Evolutionary conservation across 495 filamentous ascomycete genomes (phyloP), one percentile per base, ranked within the genome.

Genomic region (Tuber microsphaerosporum): DNA sequence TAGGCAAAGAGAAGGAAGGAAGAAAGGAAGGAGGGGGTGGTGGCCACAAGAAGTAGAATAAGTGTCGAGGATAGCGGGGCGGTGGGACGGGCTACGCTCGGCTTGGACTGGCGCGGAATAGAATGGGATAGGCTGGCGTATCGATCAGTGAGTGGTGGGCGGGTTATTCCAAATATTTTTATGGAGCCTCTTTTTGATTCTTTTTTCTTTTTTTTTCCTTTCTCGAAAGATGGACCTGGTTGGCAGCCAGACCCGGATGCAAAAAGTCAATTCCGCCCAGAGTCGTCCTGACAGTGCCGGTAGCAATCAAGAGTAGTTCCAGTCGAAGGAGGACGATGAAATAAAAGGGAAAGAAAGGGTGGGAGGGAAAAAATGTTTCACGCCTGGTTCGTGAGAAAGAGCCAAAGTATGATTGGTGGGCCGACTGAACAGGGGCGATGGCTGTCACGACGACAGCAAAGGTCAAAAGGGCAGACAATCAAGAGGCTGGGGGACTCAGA

Each of bases 11-110:
- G 51, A 61, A 61, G 74, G 72, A 39, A 51, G 72, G 61, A 68
- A 72, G 79, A 22, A 70, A 72, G 79, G 39, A 73, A 46, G 74
- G 41, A 70, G 39, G 39, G 76, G 71, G 51, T 43, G 76, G 69
- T 75, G 71, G 77, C 44, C 72, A 79, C 73, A 72, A 71, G 73
- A 79, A 71, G 71, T 79, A 79, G 75, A 79, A 79, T 79, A 79
- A 73, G 73, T 79, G 61, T 79, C 45, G 76, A 75, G 76, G 76
- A 73, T 65, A 71, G 77, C 78, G 77, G 77, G 77, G 77, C 77
- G 77, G 75, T 56, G 37, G 76, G 48, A 75, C 69, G 69, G 77
- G 72, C 77, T 79, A 79, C 70, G 56, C 56, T 65, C 56, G 26
- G 56, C 56, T 65, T 65, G 56, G 56, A 65, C 56, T 65, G 56